Base-by-base conservation (phyloP, 1,139 yeast genomes). In the Hyphopichia fennica region DNA sequence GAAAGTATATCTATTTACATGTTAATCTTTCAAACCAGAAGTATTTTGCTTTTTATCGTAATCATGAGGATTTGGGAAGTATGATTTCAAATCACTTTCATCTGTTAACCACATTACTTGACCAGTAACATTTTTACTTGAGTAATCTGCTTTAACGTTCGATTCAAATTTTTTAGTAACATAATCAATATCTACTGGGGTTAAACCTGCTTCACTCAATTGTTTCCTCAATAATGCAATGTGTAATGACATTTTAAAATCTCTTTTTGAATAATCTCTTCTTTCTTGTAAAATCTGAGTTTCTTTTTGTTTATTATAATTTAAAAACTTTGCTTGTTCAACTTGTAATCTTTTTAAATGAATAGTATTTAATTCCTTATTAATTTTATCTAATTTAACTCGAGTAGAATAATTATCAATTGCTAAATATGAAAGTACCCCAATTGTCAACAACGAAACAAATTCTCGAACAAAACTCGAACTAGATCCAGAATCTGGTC, bases 181-280 rank as follows among this genome's bases (percentile, higher is more conserved):
- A 15, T 65, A 63, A 2, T 80, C 81, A 19, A 83, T 72, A 17
- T 68, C 68, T 13, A 65, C 62, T 2, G 89, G 87, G n/a, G 70
- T 72, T 9, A 72, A 48, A 0, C 84, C 84, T 4, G 60, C 52
- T 9, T 81, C 84, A 5, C 59, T 46, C 42, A 84, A 63, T 56
- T 83, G 88, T 50, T 80, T 71, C 41, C 86, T 65, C 33, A 84
- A 63, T 54, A 83, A 60, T 1, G 87, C 87, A 34, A 84, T 69
- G 54, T 84, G 89, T 53, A 82, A 62, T 8, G 79, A 72, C 84
- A 83, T 77, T 56, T 77, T 79, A 69, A 75, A 76, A 52, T 72
- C 72, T 42, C 85, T 69, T 50, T 75, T 79, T 37, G 74, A 77
- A 35, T 58, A 62, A 38, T 66, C 75, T 53, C 66, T 70, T 42